Evolutionary conservation across 371 early-diverging fungal genomes (phyloP).

Genomic region (Sporodiniella umbellata): DNA sequence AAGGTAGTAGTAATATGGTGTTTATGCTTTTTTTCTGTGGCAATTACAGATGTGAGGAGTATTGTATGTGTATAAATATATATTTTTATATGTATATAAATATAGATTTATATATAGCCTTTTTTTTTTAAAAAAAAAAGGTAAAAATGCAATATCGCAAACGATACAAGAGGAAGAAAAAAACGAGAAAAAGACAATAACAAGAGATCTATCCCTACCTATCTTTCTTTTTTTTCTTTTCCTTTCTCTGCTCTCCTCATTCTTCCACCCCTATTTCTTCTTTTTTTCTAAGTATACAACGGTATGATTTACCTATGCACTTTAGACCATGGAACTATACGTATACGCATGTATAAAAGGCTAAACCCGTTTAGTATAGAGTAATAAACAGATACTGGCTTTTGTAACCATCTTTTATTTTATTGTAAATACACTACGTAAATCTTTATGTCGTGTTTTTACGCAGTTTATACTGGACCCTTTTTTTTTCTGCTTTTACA

Average conservation of each 20-base stretch:
- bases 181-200: not conserved
- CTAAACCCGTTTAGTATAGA: not conserved
- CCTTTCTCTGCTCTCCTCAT: not conserved
- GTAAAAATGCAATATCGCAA: too few relatives aligned
- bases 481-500: conserved; percentile 2
- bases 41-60: too few relatives aligned
- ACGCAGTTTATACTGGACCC: not conserved
- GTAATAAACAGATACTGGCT: too few relatives aligned
- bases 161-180: not conserved
- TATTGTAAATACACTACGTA: too few relatives aligned
- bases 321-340: not conserved
- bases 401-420: too few relatives aligned
- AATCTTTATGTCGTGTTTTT: not conserved
- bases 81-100: too few relatives aligned
- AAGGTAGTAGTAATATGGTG: too few relatives aligned
- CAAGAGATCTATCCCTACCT: not conserved
- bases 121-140: too few relatives aligned
- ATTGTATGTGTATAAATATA: too few relatives aligned
- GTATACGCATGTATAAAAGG: not conserved
- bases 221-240: not conserved
- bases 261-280: not conserved
- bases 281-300: not conserved
- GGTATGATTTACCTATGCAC: not conserved
- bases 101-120: too few relatives aligned
- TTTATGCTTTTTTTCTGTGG: too few relatives aligned